phyloP scores from a whole-genome alignment of 2,329 filamentous ascomycete species.

The Chaetoscypha palmicola region DNA sequence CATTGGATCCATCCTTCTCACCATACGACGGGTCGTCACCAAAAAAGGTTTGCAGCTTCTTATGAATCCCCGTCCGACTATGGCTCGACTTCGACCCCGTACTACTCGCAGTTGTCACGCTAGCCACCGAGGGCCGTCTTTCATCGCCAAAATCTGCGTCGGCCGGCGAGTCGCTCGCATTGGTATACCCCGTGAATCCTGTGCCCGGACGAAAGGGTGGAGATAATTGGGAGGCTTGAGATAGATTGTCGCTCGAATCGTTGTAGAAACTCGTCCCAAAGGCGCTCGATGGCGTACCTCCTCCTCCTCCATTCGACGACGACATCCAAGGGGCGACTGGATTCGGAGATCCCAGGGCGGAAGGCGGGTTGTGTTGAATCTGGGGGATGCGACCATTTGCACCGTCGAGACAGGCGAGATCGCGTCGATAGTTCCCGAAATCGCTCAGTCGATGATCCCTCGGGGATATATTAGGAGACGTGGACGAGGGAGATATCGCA shows the following conservation, averaged over 20 bases:
- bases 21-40: constrained; percentile 87
- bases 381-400: constrained; percentile 50
- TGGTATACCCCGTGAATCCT: constrained; percentile 38
- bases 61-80: constrained; percentile 61
- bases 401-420: constrained; percentile 61
- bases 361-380: constrained; percentile 52
- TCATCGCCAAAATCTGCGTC: constrained; percentile 59
- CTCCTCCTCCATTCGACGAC: constrained; percentile 19
- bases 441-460: constrained; percentile 37
- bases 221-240: constrained; percentile 58
- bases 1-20: constrained; percentile 66
- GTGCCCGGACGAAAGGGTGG: constrained; percentile 56
- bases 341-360: constrained; percentile 41
- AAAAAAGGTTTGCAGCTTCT: constrained; percentile 86
- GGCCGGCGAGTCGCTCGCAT: constrained; percentile 53
- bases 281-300: constrained; percentile 22
- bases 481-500: constrained; percentile 21
- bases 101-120: constrained; percentile 80
- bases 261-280: constrained; percentile 61
- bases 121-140: constrained; percentile 79
- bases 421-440: constrained; percentile 64
- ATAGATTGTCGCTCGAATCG: constrained; percentile 68
- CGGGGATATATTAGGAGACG: constrained; percentile 30
- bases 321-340: constrained; percentile 52
- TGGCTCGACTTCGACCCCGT: constrained; percentile 70